A percentile compares a stretch with the other conserved stretches of the same genome.
Evolutionary conservation across 192 early-diverging fungal genomes (phyloP).

Genomic region (Chytriomyces sp.): DNA sequence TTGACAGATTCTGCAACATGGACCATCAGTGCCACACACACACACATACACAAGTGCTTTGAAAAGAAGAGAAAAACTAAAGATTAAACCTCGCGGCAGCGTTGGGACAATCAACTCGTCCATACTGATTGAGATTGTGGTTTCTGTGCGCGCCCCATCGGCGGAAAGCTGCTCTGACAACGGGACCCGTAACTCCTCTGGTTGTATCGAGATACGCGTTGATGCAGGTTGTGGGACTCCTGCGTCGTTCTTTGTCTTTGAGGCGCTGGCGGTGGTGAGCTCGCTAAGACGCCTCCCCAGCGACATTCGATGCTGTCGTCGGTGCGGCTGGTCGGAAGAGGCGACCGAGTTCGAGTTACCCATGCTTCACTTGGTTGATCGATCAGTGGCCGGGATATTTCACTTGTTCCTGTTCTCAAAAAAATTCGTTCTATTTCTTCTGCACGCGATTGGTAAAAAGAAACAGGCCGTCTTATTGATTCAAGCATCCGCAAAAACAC

Average conservation of each 20-base stretch:
- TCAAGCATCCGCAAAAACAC: too few species aligned
- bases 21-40: too few species aligned
- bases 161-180: background rate
- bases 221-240: background rate
- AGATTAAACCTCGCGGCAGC: background rate
- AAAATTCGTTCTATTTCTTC: too few species aligned
- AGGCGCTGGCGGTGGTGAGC: background rate
- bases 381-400: too few species aligned
- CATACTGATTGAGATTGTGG: background rate
- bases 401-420: too few species aligned
- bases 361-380: background rate
- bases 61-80: too few species aligned
- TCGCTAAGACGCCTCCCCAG: background rate
- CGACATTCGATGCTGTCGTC: background rate
- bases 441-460: too few species aligned
- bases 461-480: too few species aligned
- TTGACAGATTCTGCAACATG: too few species aligned
- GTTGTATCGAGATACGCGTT: background rate
- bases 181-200: background rate
- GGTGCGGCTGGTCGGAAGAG: background rate
- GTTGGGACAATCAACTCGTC: background rate
- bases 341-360: conserved; percentile 22
- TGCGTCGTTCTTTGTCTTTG: background rate
- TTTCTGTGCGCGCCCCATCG: background rate
- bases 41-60: too few species aligned